Evolutionary conservation across 2,329 filamentous ascomycete genomes (phyloP), one percentile per base, ranked within the genome.

Genomic region (Cercospora brassicicola): DNA sequence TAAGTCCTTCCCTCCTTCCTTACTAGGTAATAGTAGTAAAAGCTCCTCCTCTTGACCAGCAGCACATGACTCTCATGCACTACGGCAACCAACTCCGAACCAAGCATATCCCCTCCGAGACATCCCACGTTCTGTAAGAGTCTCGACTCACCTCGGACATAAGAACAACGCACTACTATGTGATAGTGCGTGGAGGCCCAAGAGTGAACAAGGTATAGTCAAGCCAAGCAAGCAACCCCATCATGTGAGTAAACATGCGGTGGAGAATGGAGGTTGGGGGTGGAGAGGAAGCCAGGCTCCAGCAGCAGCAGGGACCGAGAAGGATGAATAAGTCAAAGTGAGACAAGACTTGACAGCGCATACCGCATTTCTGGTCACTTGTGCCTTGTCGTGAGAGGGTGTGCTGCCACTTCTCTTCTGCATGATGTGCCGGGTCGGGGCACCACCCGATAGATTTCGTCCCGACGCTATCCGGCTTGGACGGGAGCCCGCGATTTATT

Each of bases 331-430:
- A 28, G 61, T 23, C 11, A 18, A 65, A 15, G 48, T 62, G 39
- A 67, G 55, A 42, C 60, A 59, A 59, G 30, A 57, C 26, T 30
- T 57, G 53, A 57, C 53, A 57, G 30, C 53, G 53, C 53, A 57
- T 57, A 57, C 53, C 53, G 53, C 53, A n/a, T 30, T 0, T 33
- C 26, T 57, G 51, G 51, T 57, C 20, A 20, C n/a, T 48, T 48
- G 42, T 48, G 42, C 42, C 45, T 51, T 23, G 18, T 51, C 20
- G 45, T 51, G 18, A n/a, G 8, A 11, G 53, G 53, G 26, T 57
- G 53, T 57, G 53, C 53, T 57, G 53, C 45, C 45, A 51, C 20
- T n/a, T n/a, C 13, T n/a, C 8, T 20, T 8, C 53, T 56, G 53
- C 23, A 23, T 6, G 53, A 31, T 57, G 53, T 57, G 53, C 53